These are phyloP conservation scores for Cladophialophora carrionii DNA, from an alignment of 2,329 filamentous ascomycete genomes.

Conservation along the genomic window DNA sequence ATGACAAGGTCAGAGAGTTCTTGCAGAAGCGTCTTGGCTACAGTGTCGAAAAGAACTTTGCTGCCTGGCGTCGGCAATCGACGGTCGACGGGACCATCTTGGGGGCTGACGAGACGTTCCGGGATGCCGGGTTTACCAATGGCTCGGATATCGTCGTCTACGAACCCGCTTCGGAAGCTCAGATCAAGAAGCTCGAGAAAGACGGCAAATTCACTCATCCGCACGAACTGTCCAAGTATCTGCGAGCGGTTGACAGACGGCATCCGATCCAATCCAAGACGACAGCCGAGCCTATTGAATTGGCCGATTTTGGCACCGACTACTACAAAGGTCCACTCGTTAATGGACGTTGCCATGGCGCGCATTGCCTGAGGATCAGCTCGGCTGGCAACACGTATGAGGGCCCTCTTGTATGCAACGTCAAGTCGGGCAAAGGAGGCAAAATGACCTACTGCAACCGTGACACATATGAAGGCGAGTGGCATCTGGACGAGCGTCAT, in stretches of 20 bases:
- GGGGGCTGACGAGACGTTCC: conserved; percentile 38
- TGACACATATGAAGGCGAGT: conserved; percentile 54
- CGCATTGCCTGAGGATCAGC: conserved; percentile 55
- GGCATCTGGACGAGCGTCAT: conserved; percentile 53
- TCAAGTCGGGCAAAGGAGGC: conserved; percentile 58
- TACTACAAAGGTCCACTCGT: conserved; percentile 60
- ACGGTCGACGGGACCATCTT: conserved; percentile 44
- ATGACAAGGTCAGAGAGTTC: conserved; percentile 47
- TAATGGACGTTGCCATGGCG: conserved; percentile 58
- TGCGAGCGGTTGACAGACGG: conserved; percentile 33
- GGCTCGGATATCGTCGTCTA: conserved; percentile 50
- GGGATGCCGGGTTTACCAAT: conserved; percentile 41
- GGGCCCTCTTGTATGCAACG: conserved; percentile 58
- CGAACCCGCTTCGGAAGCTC: conserved; percentile 46
- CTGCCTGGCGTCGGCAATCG: conserved; percentile 48
- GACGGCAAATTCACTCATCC: conserved; percentile 41
- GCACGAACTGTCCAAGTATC: conserved; percentile 24
- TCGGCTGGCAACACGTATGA: conserved; percentile 60
- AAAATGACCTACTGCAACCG: conserved; percentile 61
- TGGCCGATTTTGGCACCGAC: conserved; percentile 56
- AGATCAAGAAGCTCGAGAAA: conserved; percentile 33
- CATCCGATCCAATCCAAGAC: conserved; percentile 34
- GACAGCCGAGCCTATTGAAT: conserved; percentile 46
- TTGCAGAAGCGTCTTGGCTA: conserved; percentile 48
- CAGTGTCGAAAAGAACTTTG: conserved; percentile 47